phyloP scores from a whole-genome alignment of 1,284 basidiomycete species.

The Neolentinus lepideus region DNA sequence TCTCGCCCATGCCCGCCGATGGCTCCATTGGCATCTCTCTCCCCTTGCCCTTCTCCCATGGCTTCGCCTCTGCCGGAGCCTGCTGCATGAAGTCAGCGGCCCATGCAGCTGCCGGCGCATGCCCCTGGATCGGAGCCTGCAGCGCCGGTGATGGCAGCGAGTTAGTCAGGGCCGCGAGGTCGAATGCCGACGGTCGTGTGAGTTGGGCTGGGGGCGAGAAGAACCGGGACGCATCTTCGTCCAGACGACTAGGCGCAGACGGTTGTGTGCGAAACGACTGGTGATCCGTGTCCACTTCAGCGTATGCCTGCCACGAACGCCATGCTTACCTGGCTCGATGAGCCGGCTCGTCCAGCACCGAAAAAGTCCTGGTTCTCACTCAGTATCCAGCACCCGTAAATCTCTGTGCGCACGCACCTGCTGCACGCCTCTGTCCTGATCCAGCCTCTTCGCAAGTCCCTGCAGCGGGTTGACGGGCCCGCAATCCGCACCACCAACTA shows the following conservation, averaged over 20 bases:
- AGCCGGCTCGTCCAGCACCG: constrained; percentile 42
- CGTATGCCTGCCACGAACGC: not conserved
- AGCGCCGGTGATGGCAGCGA: constrained; percentile 37
- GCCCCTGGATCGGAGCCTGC: constrained; percentile 15
- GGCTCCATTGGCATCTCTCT: not conserved
- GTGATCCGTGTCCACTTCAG: constrained; percentile 4
- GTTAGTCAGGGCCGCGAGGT: constrained; percentile 49
- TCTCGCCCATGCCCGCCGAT: not conserved
- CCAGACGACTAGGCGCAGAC: constrained; percentile 31
- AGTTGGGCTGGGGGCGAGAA: constrained; percentile 11
- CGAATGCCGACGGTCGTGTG: constrained; percentile 34
- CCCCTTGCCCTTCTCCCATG: not conserved
- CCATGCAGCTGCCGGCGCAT: constrained; percentile 35
- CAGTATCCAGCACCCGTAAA: not conserved
- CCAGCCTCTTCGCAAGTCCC: constrained; percentile 68
- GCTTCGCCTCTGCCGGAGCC: not conserved
- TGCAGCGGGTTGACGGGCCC: constrained; percentile 80
- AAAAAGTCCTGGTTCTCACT: constrained; percentile 50
- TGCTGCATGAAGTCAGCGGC: constrained; percentile 51
- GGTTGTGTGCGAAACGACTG: constrained; percentile 58
- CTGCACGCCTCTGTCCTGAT: constrained; percentile 70
- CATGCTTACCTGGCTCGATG: constrained; percentile 47
- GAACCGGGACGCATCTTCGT: constrained; percentile 40
- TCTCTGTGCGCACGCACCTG: constrained; percentile 39
- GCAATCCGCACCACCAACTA: constrained; percentile 68